A percentile compares a stretch with the other conserved stretches of the same genome.
These are phyloP conservation scores for Ricinus communis DNA, from an alignment of 345 rosid genomes.

Conservation along the genomic window DNA sequence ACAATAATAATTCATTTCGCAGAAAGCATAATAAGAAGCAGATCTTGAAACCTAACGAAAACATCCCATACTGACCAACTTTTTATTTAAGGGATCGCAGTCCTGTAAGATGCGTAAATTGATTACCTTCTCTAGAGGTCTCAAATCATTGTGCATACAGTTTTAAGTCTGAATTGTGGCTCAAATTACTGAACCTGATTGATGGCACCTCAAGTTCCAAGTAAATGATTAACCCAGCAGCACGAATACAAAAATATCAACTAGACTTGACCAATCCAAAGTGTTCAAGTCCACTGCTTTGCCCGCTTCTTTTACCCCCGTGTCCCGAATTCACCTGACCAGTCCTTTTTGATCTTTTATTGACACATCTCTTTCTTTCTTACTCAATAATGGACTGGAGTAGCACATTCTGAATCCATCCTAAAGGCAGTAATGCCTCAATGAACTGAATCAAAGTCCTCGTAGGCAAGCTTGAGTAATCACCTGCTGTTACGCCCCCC, in stretches of 20 bases:
- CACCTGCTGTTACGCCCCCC: constrained; percentile 54
- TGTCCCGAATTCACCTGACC: no score
- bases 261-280: background rate
- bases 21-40: no score
- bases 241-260: background rate
- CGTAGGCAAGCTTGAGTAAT: constrained; percentile 56
- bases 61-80: no score
- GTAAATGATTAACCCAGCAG: background rate
- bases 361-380: constrained; percentile 43
- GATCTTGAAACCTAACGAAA: background rate
- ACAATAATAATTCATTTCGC: no score
- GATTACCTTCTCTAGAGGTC: background rate
- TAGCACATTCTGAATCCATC: constrained; percentile 58
- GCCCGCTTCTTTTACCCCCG: no score
- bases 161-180: background rate
- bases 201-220: background rate
- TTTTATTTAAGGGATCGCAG: background rate
- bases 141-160: background rate
- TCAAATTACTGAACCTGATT: background rate
- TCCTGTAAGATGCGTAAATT: background rate
- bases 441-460: constrained; percentile 67
- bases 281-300: no score
- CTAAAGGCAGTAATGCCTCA: constrained; percentile 63
- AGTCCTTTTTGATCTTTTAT: constrained; percentile 59
- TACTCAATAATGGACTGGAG: constrained; percentile 41